A percentile compares a stretch with the other conserved stretches of the same genome.
phyloP scores from a whole-genome alignment of 2,329 filamentous ascomycete genomes.

The Neofusicoccum parvum region DNA sequence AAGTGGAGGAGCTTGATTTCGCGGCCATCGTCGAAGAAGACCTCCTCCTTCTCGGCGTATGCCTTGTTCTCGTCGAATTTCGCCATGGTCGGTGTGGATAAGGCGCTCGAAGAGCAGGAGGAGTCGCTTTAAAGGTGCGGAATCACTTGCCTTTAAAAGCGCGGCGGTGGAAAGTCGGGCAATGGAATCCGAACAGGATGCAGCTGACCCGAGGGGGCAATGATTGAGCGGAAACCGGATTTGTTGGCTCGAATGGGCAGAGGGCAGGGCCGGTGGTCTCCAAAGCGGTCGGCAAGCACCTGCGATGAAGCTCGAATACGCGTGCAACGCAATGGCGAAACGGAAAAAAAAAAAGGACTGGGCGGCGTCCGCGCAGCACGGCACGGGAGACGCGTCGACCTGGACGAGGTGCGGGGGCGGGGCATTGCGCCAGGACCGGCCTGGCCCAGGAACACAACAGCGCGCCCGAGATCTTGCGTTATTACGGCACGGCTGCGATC shows the following conservation, averaged over 20 bases:
- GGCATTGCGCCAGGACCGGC: slow-evolving; percentile 1
- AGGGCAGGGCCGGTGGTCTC: too few relatives aligned
- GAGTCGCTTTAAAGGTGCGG: neutral
- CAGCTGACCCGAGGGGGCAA: neutral
- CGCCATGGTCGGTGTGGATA: slow-evolving; percentile 28
- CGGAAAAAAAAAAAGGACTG: neutral
- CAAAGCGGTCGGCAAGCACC: neutral
- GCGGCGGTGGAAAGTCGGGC: neutral
- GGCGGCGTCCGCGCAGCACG: neutral
- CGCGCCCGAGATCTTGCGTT: slow-evolving; percentile 7
- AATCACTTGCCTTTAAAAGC: neutral
- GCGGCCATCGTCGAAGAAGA: slow-evolving; percentile 66
- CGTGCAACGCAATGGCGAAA: neutral
- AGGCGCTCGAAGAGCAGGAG: neutral
- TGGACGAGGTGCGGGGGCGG: slow-evolving; percentile 11
- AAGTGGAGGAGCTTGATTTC: slow-evolving; percentile 74
- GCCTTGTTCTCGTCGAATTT: slow-evolving; percentile 47
- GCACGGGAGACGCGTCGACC: slow-evolving; percentile 9
- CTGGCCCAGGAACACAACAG: neutral
- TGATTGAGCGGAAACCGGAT: neutral
- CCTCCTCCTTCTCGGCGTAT: slow-evolving; percentile 50
- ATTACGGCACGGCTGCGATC: slow-evolving; percentile 7
- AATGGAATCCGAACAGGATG: slow-evolving; percentile 13
- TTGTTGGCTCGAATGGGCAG: neutral
- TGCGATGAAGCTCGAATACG: neutral